Base-by-base conservation (phyloP, 495 filamentous ascomycete genomes). In the Lasiosphaeria ovina region DNA sequence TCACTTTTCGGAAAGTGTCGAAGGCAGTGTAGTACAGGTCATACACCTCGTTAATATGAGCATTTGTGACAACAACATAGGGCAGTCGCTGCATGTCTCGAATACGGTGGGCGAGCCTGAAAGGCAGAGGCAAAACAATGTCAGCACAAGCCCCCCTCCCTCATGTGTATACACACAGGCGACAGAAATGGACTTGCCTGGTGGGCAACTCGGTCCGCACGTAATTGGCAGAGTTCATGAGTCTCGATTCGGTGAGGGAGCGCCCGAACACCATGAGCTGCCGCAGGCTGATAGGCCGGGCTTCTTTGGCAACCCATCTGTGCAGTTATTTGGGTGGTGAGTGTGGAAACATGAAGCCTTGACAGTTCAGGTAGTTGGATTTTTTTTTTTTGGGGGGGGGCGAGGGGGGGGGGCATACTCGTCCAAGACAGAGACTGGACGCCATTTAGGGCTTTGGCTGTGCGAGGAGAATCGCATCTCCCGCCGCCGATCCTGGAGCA, bases 51-150 rank as follows among this genome's bases (percentile, higher is more conserved):
- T 88, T 91, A 57, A 99, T 87, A 69, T 98, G 90, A 10, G 85
- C 85, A 68, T 99, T 99, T n/a, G 91, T 91, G 16, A 98, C 89
- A 36, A 97, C 93, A 11, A 95, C 91, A 67, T 96, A 99, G 17
- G 94, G 94, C 48, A 99, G 78, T 58, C 89, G 92, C 76, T 99
- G 95, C 82, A 99, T 98, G 69, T 99, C 93, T 50, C 95, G 90
- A 54, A 99, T 87, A 14, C 94, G 89, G 67, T 99, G 95, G 33
- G 93, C 89, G 58, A 97, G 82, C 60, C 92, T 92, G 51, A 14
- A 42, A 3, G n/a, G 33, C 31, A 2, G 24, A 24, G 42, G 55
- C 44, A 16, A 17, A 35, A 34, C 3, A 33, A 31, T 34, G 47
- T 59, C 16, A 42, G 33, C 32, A 5, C 6, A 50, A 16, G 11